These are phyloP conservation scores for Tripterygium wilfordii DNA, from an alignment of 177 flowering plant genomes.

Conservation along the genomic window DNA sequence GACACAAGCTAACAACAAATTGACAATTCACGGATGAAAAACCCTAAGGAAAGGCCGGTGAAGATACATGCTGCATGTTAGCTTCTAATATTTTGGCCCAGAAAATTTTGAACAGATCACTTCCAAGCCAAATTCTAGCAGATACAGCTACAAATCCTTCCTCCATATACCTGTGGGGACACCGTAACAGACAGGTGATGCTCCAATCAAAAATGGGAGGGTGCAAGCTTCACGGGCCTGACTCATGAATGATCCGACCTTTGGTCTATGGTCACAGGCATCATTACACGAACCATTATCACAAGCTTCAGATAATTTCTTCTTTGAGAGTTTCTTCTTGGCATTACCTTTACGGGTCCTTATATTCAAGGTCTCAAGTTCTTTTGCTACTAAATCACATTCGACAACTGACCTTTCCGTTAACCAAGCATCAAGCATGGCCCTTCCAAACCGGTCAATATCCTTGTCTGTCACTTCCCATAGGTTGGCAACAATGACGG, in stretches of 20 bases:
- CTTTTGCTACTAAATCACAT: slow-evolving; percentile 29
- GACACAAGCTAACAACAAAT: too few relatives aligned
- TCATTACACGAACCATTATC: slow-evolving; percentile 5
- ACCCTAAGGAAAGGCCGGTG: too few relatives aligned
- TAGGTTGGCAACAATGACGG: slow-evolving; percentile 75
- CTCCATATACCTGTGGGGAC: slow-evolving; percentile 64
- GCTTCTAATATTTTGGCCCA: too few relatives aligned
- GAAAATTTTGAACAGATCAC: too few relatives aligned
- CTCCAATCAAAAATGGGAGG: slow-evolving; percentile 74
- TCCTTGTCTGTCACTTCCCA: slow-evolving; percentile 99
- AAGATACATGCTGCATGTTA: too few relatives aligned
- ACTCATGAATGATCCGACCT: slow-evolving; percentile 72
- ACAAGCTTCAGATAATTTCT: slow-evolving; percentile 15
- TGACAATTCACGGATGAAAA: too few relatives aligned
- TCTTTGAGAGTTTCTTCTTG: slow-evolving; percentile 30
- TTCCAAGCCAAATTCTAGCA: not conserved
- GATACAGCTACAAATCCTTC: slow-evolving; percentile 15
- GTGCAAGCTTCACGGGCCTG: slow-evolving; percentile 79
- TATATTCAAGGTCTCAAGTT: slow-evolving; percentile 35
- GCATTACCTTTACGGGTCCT: slow-evolving; percentile 18
- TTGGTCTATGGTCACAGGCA: slow-evolving; percentile 34
- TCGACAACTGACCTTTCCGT: slow-evolving; percentile 43
- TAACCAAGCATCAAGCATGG: slow-evolving; percentile 75
- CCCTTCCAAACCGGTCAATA: slow-evolving; percentile 81
- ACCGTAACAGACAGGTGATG: slow-evolving; percentile 86